phyloP scores from a whole-genome alignment of 257 asterid genomes.

The Solanum arcanum region DNA sequence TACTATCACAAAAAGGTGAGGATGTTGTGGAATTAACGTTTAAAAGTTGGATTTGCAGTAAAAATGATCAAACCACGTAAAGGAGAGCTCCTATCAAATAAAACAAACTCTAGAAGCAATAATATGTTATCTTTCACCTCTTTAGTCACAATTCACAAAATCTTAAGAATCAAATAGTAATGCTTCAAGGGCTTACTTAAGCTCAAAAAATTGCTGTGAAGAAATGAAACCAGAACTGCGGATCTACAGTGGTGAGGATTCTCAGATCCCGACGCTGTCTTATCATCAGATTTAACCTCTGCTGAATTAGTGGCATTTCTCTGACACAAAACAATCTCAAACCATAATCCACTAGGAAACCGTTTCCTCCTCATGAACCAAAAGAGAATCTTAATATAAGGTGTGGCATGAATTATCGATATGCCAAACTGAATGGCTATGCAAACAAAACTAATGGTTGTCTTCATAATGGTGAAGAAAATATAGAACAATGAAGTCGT shows the following conservation, averaged over 20 bases:
- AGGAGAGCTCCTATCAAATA: neutral
- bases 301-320: constrained; percentile 1
- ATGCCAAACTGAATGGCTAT: constrained; percentile 36
- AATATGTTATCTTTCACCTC: neutral
- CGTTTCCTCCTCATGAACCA: constrained; percentile 67
- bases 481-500: constrained; percentile 86
- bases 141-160: neutral
- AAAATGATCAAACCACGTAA: neutral
- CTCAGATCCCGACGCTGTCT: constrained; percentile 7
- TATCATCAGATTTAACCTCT: constrained; percentile 9
- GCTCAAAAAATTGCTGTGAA: constrained; percentile 70
- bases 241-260: constrained; percentile 17
- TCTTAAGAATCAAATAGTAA: neutral
- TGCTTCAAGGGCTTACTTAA: constrained; percentile 30
- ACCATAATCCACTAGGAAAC: constrained; percentile 83
- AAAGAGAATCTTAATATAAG: constrained; percentile 53
- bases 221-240: constrained; percentile 42
- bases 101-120: neutral
- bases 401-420: constrained; percentile 67
- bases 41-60: neutral
- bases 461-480: constrained; percentile 75
- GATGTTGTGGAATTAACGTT: neutral
- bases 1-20: neutral
- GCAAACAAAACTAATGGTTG: constrained; percentile 50
- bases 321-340: constrained; percentile 39